Conservation (phyloP, 2,329 filamentous ascomycete genomes). For the Paecilomyces variotii region DNA sequence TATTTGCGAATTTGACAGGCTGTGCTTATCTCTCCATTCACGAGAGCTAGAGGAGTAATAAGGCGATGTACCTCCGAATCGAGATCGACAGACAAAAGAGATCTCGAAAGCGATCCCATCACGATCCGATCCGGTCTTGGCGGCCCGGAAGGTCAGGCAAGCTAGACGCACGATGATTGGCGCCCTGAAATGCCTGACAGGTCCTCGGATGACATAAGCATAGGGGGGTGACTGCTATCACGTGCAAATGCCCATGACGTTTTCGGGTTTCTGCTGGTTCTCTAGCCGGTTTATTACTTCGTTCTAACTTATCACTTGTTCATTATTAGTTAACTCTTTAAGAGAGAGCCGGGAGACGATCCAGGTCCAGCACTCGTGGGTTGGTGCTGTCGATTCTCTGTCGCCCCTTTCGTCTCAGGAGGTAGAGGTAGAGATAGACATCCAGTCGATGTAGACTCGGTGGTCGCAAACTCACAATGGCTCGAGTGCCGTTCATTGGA, state of each 20-base stretch:
- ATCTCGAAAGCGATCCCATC: neutral
- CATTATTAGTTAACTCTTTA: no score
- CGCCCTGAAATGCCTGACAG: neutral
- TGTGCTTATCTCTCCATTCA: neutral
- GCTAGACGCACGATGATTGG: neutral
- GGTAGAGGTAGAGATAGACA: neutral
- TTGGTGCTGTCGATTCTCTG: neutral
- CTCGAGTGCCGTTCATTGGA: conserved; percentile 55
- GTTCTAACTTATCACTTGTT: no score
- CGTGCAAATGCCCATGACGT: neutral
- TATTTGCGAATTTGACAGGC: conserved; percentile 38
- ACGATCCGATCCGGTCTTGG: neutral
- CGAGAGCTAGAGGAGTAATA: neutral
- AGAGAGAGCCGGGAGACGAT: neutral
- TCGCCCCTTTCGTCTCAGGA: neutral
- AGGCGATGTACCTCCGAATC: neutral
- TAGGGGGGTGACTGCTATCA: neutral
- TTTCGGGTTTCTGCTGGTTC: neutral
- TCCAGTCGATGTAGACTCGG: neutral
- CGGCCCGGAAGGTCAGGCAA: neutral
- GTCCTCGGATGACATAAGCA: neutral
- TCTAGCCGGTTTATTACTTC: no score
- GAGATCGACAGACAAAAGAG: neutral
- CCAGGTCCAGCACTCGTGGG: neutral
- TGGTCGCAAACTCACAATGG: conserved; percentile 33